Conservation (phyloP, 495 filamentous ascomycete species). For the Tuber umbilicatum region DNA sequence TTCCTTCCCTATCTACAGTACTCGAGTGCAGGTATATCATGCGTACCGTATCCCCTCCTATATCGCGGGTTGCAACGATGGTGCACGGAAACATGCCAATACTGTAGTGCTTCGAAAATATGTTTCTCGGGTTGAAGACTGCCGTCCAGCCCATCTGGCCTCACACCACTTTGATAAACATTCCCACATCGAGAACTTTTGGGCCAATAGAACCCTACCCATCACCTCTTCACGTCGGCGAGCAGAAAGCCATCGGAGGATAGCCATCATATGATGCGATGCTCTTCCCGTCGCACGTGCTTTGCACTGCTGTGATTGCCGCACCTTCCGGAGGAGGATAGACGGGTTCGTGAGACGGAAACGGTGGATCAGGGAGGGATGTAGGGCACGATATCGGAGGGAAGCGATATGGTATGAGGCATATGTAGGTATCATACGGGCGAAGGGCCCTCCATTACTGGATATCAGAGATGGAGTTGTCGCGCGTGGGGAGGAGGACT, state of each 20-base stretch:
- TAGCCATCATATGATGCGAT: conserved; percentile 2
- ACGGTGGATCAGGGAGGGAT: not conserved
- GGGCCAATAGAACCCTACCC: not conserved
- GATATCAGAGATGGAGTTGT: not conserved
- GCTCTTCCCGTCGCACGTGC: not conserved
- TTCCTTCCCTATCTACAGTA: not conserved
- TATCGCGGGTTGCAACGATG: not conserved
- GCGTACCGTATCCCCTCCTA: not conserved
- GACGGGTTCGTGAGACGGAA: not conserved
- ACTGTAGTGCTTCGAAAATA: too few relatives aligned
- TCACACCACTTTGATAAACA: not conserved
- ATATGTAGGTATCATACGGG: not conserved
- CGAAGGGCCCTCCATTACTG: not conserved
- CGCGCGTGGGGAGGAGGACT: not conserved
- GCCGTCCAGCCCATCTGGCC: not conserved
- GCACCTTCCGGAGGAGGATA: not conserved
- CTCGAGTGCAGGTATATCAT: too few relatives aligned
- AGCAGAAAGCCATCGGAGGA: not conserved
- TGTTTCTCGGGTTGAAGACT: not conserved
- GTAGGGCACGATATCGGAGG: not conserved
- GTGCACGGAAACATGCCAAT: not conserved
- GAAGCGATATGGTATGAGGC: not conserved
- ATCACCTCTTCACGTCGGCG: not conserved
- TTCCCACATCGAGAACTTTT: not conserved
- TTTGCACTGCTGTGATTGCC: not conserved